Percentiles rank a stretch among this genome's conserved stretches.
These are phyloP conservation scores for Sistotremastrum suecicum DNA, from an alignment of 768 basidiomycete genomes.

Conservation along the genomic window DNA sequence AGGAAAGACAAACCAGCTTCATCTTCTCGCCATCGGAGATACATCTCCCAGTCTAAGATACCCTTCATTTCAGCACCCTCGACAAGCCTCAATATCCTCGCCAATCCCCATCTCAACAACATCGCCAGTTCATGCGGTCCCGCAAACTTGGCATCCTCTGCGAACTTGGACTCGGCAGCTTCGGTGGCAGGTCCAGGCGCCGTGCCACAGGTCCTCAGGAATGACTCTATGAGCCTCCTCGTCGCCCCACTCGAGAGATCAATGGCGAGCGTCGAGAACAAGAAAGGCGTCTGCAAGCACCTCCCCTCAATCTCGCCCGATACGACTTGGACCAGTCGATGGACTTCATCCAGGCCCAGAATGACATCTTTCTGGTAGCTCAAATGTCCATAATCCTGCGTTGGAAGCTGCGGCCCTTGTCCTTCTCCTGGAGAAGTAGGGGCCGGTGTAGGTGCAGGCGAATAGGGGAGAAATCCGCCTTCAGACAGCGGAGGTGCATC, in stretches of 20 bases:
- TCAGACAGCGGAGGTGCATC: constrained; percentile 2
- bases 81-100: constrained; percentile 57
- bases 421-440: constrained; percentile 4
- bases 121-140: constrained; percentile 82
- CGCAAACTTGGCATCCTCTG: constrained; percentile 73
- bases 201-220: constrained; percentile 29
- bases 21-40: constrained; percentile 64
- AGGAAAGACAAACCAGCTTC: constrained; percentile 54
- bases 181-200: constrained; percentile 10
- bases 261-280: constrained; percentile 81
- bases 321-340: constrained; percentile 55
- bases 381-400: constrained; percentile 55
- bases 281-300: constrained; percentile 74
- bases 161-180: constrained; percentile 41
- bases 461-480: constrained; percentile 6
- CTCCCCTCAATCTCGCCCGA: constrained; percentile 59
- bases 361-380: constrained; percentile 61
- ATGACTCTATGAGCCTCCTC: constrained; percentile 64
- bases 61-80: constrained; percentile 68
- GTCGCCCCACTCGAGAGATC: constrained; percentile 68
- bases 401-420: constrained; percentile 10
- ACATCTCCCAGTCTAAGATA: constrained; percentile 72
- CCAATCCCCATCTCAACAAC: constrained; percentile 86
- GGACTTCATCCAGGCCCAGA: constrained; percentile 60
- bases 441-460: neutral